Conservation (phyloP, 306 rosid species). For the Argentina anserina region DNA sequence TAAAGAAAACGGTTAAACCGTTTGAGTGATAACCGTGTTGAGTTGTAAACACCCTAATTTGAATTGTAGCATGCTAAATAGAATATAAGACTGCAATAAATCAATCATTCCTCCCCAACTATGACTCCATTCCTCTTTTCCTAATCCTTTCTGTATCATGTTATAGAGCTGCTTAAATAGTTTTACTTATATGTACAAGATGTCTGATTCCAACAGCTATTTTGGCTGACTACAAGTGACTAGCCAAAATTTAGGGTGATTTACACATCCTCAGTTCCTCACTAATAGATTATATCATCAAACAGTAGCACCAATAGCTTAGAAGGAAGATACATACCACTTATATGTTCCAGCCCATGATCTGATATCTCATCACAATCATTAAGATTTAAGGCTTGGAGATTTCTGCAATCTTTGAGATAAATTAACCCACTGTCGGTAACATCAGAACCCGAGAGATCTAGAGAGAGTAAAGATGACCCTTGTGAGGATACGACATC, state of each 20-base stretch:
- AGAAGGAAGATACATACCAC: constrained; percentile 43
- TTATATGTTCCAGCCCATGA: constrained; percentile 58
- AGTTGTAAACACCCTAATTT: not conserved
- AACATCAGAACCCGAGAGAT: constrained; percentile 83
- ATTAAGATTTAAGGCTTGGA: constrained; percentile 66
- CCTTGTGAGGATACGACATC: constrained; percentile 86
- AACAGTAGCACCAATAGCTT: not conserved
- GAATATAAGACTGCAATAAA: not conserved
- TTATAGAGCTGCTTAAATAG: not conserved
- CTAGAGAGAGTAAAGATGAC: constrained; percentile 73
- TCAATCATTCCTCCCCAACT: not conserved
- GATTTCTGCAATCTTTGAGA: constrained; percentile 67
- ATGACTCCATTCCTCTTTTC: not conserved
- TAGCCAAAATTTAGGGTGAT: not conserved
- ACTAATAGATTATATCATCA: not conserved
- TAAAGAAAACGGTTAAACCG: not conserved
- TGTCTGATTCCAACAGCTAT: not conserved
- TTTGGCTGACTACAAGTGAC: not conserved
- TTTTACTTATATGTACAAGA: not conserved
- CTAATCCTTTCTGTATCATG: not conserved
- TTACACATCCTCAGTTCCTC: not conserved
- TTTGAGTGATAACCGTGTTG: not conserved
- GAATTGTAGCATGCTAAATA: not conserved
- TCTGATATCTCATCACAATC: constrained; percentile 80
- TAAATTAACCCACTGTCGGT: constrained; percentile 66